Evolutionary conservation across 2,329 filamentous ascomycete species (phyloP), one percentile per base, ranked within the genome.

Genomic region (Fusarium sp.): DNA sequence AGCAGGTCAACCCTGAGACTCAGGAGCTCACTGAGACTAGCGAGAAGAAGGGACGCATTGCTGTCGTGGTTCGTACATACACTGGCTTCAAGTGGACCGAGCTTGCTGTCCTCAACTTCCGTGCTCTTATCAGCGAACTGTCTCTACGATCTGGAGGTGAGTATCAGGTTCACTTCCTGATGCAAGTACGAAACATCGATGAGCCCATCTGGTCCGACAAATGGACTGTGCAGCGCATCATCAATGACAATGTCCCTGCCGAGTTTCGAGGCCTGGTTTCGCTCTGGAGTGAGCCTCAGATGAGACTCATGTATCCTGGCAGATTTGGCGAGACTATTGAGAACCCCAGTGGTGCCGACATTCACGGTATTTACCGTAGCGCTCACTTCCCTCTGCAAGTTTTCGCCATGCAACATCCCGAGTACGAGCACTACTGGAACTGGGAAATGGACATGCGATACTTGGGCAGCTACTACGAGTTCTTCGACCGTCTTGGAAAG

Each of bases 271-370:
- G 90, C 63, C 88, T 97, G 78, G 92, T 91, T 44, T 93, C 91
- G 0, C 83, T 97, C 7, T 97, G 94, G 94, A 94, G 92, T 4
- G 93, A 96, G 78, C 86, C 88, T 53, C 92, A 95, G 79, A 95
- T 97, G 92, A 85, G 86, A 58, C 85, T 95, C 58, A 90, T 93
- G 78, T 97, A 97, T 75, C 79, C 86, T 63, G 88, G 88, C 3
- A 87, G 88, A 40, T 91, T 94, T n/a, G 90, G 91, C 71, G 88
- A 90, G 44, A 87, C 90, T 2, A 89, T 90, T 73, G 82, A 86
- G 56, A 87, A 88, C 74, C 86, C 86, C 8, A 84, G 83, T 58
- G 80, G 86, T 68, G 84, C 82, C 15, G 86, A 88, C 53, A 84
- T 92, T 28, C 90, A 91, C 49, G 90, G 91, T 5, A 90, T 93